Base-by-base conservation (phyloP, 768 basidiomycete species). In the Infundibulicybe gibba region DNA sequence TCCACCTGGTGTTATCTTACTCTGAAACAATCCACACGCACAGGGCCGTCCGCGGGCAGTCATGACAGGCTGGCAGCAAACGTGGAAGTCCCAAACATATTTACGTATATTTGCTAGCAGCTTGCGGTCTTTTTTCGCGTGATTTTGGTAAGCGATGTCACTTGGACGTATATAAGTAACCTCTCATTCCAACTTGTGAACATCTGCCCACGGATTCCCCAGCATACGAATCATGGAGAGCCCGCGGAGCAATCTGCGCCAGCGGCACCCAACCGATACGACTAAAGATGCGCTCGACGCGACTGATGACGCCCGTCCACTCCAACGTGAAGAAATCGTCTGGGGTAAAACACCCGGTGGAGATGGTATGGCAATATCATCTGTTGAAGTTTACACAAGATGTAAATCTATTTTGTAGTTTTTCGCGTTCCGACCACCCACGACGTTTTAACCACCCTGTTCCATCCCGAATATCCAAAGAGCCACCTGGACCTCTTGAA, bases 401-500 rank as follows among this genome's bases (percentile, higher is more conserved):
- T 8, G 8, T 25, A 8, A 25, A 25, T 25, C 9, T 45, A 42
- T 41, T 14, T 38, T 38, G 21, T 52, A 97, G 94, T 97, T 6
- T 99, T 99, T 62, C 80, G 83, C 49, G 91, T 95, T 38, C 93
- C 93, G 10, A 90, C 92, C 15, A 95, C 93, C 0, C 88, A 93
- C 63, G 90, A 94, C 63, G 89, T 94, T 15, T 61, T 94, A 52
- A 93, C 92, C 0, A 81, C 83, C 2, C 72, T 95, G 5, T 90
- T 95, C 61, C 76, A 92, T 63, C 92, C 92, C 3, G 70, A 73
- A 0, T 82, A 87, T 57, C 84, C 85, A 0, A 94, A 94, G 66
- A 94, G 87, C 53, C 89, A 97, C 57, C 70, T 97, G 32, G 94
- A 97, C 63, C 57, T 94, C 14, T 62, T 94, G 47, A 95, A 91